These are phyloP conservation scores for Phalaenopsis hybrid DNA, from an alignment of 116 monocot species.

Conservation along the genomic window DNA sequence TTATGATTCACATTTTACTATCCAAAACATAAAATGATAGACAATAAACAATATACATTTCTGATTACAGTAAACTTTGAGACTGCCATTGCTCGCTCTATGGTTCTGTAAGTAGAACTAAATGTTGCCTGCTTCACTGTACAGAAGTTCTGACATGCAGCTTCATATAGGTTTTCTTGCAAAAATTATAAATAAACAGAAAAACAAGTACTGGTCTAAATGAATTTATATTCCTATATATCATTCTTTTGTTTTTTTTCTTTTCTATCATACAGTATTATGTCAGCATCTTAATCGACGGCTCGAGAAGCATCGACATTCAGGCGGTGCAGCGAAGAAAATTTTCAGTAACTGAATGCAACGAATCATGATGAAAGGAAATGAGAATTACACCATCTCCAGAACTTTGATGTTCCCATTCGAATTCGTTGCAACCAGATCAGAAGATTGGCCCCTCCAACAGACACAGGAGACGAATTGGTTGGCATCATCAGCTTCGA, in stretches of 20 bases:
- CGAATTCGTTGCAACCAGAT: constrained; percentile 77
- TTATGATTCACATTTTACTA: no score
- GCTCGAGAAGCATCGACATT: background rate
- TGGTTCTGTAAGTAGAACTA: no score
- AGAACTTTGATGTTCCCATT: constrained; percentile 74
- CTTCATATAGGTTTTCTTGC: no score
- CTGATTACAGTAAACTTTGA: no score
- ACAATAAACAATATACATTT: no score
- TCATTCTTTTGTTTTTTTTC: background rate
- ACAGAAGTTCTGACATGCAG: no score
- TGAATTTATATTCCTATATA: background rate
- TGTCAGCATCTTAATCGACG: background rate
- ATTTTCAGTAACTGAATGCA: background rate
- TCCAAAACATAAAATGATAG: no score
- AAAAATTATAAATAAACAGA: no score
- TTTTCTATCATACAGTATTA: background rate
- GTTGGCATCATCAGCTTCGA: constrained; percentile 41
- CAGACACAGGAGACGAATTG: constrained; percentile 92
- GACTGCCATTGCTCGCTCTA: no score
- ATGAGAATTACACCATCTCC: constrained; percentile 53
- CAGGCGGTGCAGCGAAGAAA: background rate
- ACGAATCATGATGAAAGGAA: background rate
- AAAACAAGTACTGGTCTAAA: background rate
- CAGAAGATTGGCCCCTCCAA: constrained; percentile 64
- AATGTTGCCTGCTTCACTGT: no score